Evolutionary conservation across 345 rosid species (phyloP), one percentile per base, ranked within the genome.

Genomic region (Mallotus nudiflorus): DNA sequence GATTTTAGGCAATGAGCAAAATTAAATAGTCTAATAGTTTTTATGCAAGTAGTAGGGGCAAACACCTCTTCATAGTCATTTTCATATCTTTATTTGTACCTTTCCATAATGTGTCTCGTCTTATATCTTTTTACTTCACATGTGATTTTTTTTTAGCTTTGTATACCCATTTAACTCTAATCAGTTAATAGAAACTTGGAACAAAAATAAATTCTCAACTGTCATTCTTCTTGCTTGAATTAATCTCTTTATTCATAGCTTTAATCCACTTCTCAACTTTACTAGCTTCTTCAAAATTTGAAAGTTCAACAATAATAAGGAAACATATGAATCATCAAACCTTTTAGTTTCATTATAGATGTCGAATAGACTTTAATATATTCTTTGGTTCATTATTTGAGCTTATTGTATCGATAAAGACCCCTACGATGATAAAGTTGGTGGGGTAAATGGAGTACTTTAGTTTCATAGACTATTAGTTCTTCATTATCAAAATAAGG

Each of bases 111-210:
- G 18, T 39, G 50, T 62, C 66, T 62, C 9, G 18, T 33, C 29
- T 62, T 62, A 0, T 62, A 62, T 22, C 50, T n/a, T 14, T 40
- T 29, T 22, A 42, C 3, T 5, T 62, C 19, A 9, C 66, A 49
- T 12, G 11, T 39, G 2, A 22, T 31, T 20, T 62, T 62, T 12
- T 22, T 16, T 40, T 62, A 1, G 15, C 6, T 42, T 40, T 40
- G 9, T 40, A 62, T 14, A 62, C 31, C 9, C n/a, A 62, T 62
- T 62, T 62, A 29, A 62, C n/a, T n/a, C 50, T 8, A 22, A 62
- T 31, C 6, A 12, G 24, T 37, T 62, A 18, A 40, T 40, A 5
- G 20, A 0, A 29, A 3, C 18, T 62, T 19, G 48, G 50, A 62
- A 39, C 8, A 10, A 9, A 2, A 19, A 10, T 50, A 19, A 62